Base-by-base conservation (phyloP, 495 filamentous ascomycete species). In the Glutinoglossum americanum region DNA sequence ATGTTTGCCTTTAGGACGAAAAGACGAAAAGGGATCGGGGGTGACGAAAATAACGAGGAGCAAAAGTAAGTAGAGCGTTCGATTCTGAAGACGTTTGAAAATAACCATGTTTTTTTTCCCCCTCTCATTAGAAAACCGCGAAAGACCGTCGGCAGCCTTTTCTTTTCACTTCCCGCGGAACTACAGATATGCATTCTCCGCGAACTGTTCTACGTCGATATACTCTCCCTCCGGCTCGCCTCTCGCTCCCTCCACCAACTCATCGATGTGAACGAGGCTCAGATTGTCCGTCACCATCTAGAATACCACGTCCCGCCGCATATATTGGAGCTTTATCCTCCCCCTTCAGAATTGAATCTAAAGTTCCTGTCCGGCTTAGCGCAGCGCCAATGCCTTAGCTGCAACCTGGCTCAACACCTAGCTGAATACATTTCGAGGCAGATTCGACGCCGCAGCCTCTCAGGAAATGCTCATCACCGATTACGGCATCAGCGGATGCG, bases 401-500 rank as follows among this genome's bases (percentile, higher is more conserved):
- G 39, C 10, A n/a, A 21, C 19, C 23, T 59, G 57, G 57, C 57
- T 30, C 32, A 47, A 27, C 21, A 27, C 27, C 45, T 56, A 1
- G 57, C 57, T 23, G 21, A 28, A 17, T 53, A 54, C 53, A 55
- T 59, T 8, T 57, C 57, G 54, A 37, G 21, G 21, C 54, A 49
- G 19, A 51, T 47, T 25, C 26, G 2, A 25, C 9, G 44, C 30
- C 37, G 23, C 19, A 51, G 37, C 25, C 21, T 25, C 23, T 6
- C 25, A 47, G 44, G 17, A 26, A 19, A 27, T 13, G 32, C 8
- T 8, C 23, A 25, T 19, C 57, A 23, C 27, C 21, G 27, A 27
- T 41, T 30, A 23, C 49, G 23, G 69, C 44, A 55, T 13, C 32
- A 25, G 6, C 32, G 32, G 10, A 59, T 59, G 57, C 57, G 30